Conservation (phyloP, 2,329 filamentous ascomycete genomes). For the Tolypocladium capitatum region DNA sequence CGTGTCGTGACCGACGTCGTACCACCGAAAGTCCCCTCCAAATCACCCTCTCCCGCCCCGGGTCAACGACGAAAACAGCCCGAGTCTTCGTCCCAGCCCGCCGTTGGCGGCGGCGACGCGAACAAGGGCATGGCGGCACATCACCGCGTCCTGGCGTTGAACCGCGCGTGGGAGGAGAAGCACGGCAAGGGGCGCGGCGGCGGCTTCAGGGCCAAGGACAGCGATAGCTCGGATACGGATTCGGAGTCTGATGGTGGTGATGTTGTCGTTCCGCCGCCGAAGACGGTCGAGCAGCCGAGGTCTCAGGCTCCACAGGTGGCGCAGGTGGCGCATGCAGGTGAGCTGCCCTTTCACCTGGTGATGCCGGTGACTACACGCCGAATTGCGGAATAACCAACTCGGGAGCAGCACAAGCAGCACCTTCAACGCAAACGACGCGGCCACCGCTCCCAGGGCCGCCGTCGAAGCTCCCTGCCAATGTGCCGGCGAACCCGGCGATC, state of each 20-base stretch:
- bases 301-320: background rate
- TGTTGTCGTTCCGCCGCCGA: background rate
- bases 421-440: background rate
- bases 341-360: background rate
- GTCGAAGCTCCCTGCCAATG: background rate
- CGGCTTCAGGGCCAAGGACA: background rate
- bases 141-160: slow-evolving; percentile 14
- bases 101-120: background rate
- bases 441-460: background rate
- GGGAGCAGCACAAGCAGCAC: background rate
- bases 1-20: slow-evolving; percentile 13
- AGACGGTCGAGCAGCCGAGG: background rate
- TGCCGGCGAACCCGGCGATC: background rate
- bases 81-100: background rate
- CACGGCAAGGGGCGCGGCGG: background rate
- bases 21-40: background rate
- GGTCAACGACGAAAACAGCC: background rate
- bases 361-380: background rate
- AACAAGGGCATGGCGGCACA: slow-evolving; percentile 4
- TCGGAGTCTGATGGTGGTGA: background rate
- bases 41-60: background rate
- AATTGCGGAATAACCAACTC: background rate
- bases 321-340: background rate
- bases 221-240: background rate
- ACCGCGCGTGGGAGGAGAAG: slow-evolving; percentile 17